Evolutionary conservation across 1,139 yeast species (phyloP).

Genomic region (Kodamaea derodonti): DNA sequence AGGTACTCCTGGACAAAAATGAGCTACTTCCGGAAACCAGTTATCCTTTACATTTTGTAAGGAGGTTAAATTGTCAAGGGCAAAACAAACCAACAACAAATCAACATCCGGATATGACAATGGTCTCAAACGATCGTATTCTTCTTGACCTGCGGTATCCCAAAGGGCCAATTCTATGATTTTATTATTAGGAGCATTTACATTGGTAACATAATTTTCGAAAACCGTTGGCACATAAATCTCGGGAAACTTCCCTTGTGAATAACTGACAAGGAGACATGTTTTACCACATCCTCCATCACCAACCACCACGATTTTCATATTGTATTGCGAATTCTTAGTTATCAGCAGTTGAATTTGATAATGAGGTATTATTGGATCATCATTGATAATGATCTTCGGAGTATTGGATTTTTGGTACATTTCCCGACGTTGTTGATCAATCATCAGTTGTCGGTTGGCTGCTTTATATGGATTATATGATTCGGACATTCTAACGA

Average conservation of each 20-base stretch:
- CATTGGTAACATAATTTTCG: conserved; percentile 74
- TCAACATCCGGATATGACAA: conserved; percentile 82
- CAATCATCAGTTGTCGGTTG: conserved; percentile 21
- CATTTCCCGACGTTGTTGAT: conserved; percentile 19
- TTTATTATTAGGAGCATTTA: conserved; percentile 51
- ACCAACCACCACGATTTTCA: conserved; percentile 83
- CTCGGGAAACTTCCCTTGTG: conserved; percentile 73
- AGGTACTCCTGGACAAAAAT: conserved; percentile 80
- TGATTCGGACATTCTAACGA: conserved; percentile 1
- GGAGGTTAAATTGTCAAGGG: conserved; percentile 61
- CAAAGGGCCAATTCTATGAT: conserved; percentile 72
- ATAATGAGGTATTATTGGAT: conserved; percentile 38
- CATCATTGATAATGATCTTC: conserved; percentile 33
- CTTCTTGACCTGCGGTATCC: conserved; percentile 97
- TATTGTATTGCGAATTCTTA: conserved; percentile 36
- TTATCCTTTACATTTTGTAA: conserved; percentile 71
- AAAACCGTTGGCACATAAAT: conserved; percentile 87
- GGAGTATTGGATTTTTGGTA: conserved; percentile 20
- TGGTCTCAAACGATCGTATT: conserved; percentile 80
- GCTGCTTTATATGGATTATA: conserved; percentile 29
- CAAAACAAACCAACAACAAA: conserved; percentile 69
- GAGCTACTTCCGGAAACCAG: conserved; percentile 85
- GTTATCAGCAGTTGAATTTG: conserved; percentile 28
- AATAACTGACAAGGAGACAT: conserved; percentile 75
- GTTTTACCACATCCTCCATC: conserved; percentile 97